phyloP scores from a whole-genome alignment of 148 eudicot genomes.

The Camellia lanceoleosa region DNA sequence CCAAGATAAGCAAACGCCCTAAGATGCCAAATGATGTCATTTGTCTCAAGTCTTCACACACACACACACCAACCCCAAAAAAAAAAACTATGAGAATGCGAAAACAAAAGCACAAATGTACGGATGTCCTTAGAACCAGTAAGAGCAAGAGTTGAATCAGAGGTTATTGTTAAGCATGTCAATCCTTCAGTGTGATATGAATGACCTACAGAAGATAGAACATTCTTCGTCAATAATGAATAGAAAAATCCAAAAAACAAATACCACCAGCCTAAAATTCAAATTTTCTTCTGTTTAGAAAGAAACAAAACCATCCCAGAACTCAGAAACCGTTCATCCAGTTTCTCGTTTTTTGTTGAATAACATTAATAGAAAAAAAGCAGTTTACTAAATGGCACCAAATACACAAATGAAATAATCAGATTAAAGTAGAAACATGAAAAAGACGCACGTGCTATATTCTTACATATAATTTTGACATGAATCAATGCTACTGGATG shows the following conservation, averaged over 20 bases:
- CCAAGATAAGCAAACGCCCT: background rate
- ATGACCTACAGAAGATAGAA: constrained; percentile 49
- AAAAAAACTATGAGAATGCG: background rate
- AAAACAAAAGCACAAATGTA: background rate
- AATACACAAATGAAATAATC: background rate
- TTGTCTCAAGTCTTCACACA: too few species aligned
- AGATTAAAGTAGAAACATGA: background rate
- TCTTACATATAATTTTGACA: background rate
- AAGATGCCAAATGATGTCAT: background rate
- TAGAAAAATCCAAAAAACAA: background rate
- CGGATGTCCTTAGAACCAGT: constrained; percentile 76
- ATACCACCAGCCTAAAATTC: too few species aligned
- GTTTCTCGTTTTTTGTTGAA: background rate
- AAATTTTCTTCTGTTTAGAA: background rate
- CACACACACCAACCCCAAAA: background rate
- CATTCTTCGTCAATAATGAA: constrained; percentile 2
- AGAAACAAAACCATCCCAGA: background rate
- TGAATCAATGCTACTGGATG: background rate
- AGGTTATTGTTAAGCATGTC: constrained; percentile 80
- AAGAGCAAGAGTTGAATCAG: constrained; percentile 79
- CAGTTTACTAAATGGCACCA: background rate
- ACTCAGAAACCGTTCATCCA: background rate
- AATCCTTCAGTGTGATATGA: constrained; percentile 70
- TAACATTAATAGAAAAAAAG: background rate
- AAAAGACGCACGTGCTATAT: background rate